phyloP scores from a whole-genome alignment of 2,329 filamentous ascomycete genomes.

The Coniella vitis region DNA sequence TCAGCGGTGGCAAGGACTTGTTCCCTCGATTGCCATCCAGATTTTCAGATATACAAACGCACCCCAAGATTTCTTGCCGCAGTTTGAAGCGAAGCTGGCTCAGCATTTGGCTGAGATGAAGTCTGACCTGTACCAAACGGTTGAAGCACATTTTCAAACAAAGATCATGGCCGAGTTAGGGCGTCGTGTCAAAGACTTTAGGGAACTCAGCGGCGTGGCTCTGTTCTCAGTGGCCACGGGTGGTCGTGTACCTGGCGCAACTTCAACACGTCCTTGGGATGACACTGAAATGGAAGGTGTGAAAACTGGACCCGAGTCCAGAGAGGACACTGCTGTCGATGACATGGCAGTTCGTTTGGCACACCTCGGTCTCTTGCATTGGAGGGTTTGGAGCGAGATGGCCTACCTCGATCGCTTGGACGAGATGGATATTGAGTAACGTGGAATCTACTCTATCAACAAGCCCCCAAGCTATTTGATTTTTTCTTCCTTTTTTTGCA shows the following conservation, averaged over 20 bases:
- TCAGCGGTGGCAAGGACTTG: slow-evolving; percentile 46
- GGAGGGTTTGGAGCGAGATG: slow-evolving; percentile 78
- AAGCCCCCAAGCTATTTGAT: background rate
- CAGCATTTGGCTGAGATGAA: slow-evolving; percentile 36
- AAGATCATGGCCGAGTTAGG: slow-evolving; percentile 43
- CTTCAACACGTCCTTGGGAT: slow-evolving; percentile 27
- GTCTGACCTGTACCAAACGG: slow-evolving; percentile 39
- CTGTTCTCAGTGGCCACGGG: slow-evolving; percentile 51
- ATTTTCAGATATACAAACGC: slow-evolving; percentile 51
- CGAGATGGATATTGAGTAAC: slow-evolving; percentile 15
- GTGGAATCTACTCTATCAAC: background rate
- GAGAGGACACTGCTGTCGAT: slow-evolving; percentile 48
- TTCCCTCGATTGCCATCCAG: slow-evolving; percentile 48
- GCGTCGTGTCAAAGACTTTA: slow-evolving; percentile 45
- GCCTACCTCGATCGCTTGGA: slow-evolving; percentile 52
- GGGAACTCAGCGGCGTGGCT: slow-evolving; percentile 42
- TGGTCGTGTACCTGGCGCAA: slow-evolving; percentile 35
- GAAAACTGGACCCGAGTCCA: slow-evolving; percentile 30
- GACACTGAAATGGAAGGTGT: slow-evolving; percentile 19
- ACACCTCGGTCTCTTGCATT: slow-evolving; percentile 80
- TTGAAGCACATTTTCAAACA: slow-evolving; percentile 43
- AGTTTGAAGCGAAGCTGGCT: slow-evolving; percentile 43
- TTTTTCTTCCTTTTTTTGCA: background rate
- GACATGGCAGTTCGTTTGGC: slow-evolving; percentile 73
- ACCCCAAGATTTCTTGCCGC: slow-evolving; percentile 38